Percentiles rank a stretch among this genome's conserved stretches.
Conservation (phyloP, 345 rosid genomes). For the Sisymbrium altissimum region DNA sequence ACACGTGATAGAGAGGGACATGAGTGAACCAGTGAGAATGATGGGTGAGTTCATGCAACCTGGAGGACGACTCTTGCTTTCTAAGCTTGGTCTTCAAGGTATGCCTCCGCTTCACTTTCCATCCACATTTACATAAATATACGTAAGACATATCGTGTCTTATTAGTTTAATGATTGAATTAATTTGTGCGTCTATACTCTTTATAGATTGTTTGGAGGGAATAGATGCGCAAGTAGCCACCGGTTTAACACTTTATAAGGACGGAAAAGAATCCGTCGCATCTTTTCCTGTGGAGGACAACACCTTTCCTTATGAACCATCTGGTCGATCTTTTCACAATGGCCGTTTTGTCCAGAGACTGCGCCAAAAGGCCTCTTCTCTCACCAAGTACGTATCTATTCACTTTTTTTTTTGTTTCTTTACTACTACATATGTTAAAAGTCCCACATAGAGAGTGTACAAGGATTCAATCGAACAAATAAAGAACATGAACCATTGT, state of each 20-base stretch:
- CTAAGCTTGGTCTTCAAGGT: constrained; percentile 66
- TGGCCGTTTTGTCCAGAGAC: constrained; percentile 33
- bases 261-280: constrained; percentile 7
- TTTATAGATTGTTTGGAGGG: constrained; percentile 33
- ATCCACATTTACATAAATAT: too few relatives aligned
- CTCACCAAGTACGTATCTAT: constrained; percentile 23
- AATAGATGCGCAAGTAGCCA: constrained; percentile 31
- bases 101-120: background rate
- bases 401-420: background rate
- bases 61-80: constrained; percentile 56
- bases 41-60: constrained; percentile 72
- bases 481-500: background rate
- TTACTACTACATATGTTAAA: background rate
- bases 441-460: background rate
- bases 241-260: constrained; percentile 12
- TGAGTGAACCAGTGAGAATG: constrained; percentile 56
- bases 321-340: constrained; percentile 30
- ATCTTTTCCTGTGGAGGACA: constrained; percentile 18
- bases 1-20: constrained; percentile 61
- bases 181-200: background rate
- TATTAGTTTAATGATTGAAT: background rate
- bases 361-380: constrained; percentile 36
- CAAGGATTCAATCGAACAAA: background rate
- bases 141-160: background rate
- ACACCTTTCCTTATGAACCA: constrained; percentile 24